Evolutionary conservation across 2,329 filamentous ascomycete species (phyloP), one percentile per base, ranked within the genome.

Genomic region (Apiospora pterosperma): DNA sequence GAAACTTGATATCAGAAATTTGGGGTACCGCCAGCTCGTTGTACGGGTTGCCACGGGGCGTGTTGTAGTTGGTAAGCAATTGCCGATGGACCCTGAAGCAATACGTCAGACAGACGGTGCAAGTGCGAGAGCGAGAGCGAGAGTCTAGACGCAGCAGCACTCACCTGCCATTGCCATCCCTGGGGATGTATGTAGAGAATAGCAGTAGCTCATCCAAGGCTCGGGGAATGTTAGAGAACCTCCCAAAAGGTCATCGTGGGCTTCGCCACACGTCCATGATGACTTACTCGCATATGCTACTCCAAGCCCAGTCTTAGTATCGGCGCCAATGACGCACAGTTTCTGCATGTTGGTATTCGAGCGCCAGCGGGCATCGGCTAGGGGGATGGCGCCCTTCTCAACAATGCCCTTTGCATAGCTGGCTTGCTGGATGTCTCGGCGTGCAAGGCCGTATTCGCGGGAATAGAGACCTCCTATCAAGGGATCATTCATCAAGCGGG

Each of bases 1-100:
- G 80, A 63, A 83, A 85, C 64, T 79, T 77, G 67, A 87, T 80
- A 5, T 81, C 82, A 10, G 81, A 81, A 62, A 83, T 76, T 48
- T 80, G 74, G 7, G 74, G 73, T 16, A 76, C 74, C n/a, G 71
- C 70, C 71, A 78, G 72, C 67, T 82, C 80, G 16, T 55, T 3
- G 70, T 72, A 63, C 60, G 72, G 52, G 36, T 38, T 59, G 25
- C 68, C 65, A 2, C 25, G 64, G 36, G 61, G 62, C 14, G 23
- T n/a, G 25, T 55, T 58, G 41, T 73, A 71, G 48, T 72, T 61
- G 5, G 65, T 63, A 12, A 74, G 64, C 42, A 71, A 63, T 5
- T 64, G 67, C 8, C 67, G 65, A 52, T 71, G 60, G 14, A 74
- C 63, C 39, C 74, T 73, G 42, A 44, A 25, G 11, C 59, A 28